Conservation (phyloP, 2,329 filamentous ascomycete genomes). For the Claviceps maximensis region DNA sequence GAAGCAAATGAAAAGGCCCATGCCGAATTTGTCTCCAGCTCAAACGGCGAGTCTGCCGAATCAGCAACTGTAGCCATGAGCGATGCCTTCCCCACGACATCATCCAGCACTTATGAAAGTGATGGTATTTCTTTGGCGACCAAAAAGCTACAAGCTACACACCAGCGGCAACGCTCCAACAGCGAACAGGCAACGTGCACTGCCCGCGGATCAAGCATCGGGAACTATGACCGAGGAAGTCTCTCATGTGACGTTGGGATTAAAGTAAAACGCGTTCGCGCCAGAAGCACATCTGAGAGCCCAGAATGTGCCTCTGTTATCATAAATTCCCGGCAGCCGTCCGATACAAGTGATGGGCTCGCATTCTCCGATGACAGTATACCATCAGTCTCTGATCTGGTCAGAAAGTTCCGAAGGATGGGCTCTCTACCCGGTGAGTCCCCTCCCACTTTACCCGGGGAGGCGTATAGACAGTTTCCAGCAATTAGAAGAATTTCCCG, state of each 20-base stretch:
- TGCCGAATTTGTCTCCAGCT: background rate
- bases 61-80: background rate
- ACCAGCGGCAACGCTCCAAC: conserved; percentile 2
- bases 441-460: background rate
- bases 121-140: background rate
- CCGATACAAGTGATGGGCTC: background rate
- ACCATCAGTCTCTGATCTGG: conserved; percentile 14
- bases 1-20: background rate
- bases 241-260: background rate
- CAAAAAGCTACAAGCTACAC: background rate
- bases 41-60: background rate
- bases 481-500: conserved; percentile 4
- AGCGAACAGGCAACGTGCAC: conserved; percentile 1
- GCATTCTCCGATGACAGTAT: conserved; percentile 4
- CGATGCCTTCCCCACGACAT: background rate
- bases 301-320: conserved; percentile 1
- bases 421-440: conserved; percentile 5
- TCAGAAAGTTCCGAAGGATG: conserved; percentile 13
- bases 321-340: background rate
- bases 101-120: background rate
- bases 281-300: conserved; percentile 1
- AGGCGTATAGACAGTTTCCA: background rate
- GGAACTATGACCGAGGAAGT: background rate
- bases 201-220: background rate
- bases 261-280: conserved; percentile 1